Evolutionary conservation across 2,329 filamentous ascomycete genomes (phyloP).

Genomic region (Daldinia sp.): DNA sequence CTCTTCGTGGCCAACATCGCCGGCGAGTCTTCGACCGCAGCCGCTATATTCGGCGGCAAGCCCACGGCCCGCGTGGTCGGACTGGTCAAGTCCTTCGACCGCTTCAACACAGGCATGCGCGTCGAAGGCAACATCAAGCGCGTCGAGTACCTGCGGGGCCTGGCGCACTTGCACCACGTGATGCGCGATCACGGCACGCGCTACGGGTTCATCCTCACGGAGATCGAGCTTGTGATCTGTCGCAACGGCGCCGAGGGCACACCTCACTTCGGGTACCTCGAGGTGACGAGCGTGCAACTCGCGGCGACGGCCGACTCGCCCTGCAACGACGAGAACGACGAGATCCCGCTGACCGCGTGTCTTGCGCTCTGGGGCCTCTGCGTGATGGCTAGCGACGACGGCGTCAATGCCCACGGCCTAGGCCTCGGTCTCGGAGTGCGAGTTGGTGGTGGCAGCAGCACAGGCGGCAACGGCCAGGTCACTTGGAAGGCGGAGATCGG

Average conservation of each 20-base stretch:
- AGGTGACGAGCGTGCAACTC: conserved; percentile 74
- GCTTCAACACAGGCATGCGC: conserved; percentile 96
- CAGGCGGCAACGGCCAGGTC: conserved; percentile 45
- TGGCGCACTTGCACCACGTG: conserved; percentile 86
- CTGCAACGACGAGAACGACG: conserved; percentile 53
- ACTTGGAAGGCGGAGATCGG: conserved; percentile 79
- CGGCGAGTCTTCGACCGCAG: conserved; percentile 67
- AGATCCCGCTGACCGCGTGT: conserved; percentile 73
- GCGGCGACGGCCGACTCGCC: conserved; percentile 59
- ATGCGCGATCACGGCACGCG: conserved; percentile 95
- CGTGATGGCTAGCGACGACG: conserved; percentile 74
- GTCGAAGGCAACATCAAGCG: conserved; percentile 85
- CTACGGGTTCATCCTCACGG: conserved; percentile 96
- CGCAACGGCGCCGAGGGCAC: conserved; percentile 78
- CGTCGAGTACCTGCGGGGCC: conserved; percentile 87
- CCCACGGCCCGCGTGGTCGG: conserved; percentile 64
- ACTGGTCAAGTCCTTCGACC: conserved; percentile 90
- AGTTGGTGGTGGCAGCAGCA: not conserved
- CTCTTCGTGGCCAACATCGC: conserved; percentile 75
- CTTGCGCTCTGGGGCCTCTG: conserved; percentile 84
- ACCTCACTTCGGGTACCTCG: conserved; percentile 90
- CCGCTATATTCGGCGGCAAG: conserved; percentile 63
- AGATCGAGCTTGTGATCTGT: conserved; percentile 93
- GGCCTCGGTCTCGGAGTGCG: not conserved
- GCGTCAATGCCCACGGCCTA: conserved; percentile 39